Conservation (phyloP, 108 stramenopile species). For the Cafeteria roenbergensis region DNA sequence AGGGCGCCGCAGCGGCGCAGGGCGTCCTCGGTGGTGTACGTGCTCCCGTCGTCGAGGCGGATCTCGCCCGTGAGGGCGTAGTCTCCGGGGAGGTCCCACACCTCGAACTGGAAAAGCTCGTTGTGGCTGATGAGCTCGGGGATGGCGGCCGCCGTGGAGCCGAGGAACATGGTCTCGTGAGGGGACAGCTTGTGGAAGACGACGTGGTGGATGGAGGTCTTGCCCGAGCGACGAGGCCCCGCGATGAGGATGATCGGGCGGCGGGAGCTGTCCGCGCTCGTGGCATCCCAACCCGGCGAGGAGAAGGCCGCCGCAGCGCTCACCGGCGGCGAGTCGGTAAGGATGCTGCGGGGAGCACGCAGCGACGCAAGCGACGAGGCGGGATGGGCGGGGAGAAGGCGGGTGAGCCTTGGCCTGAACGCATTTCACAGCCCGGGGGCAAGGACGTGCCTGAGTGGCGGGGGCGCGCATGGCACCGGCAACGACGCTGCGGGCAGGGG, state of each 20-base stretch:
- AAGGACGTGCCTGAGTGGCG: too few relatives aligned
- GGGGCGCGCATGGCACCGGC: too few relatives aligned
- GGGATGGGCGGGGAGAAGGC: too few relatives aligned
- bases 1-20: constrained; percentile 30
- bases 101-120: constrained; percentile 77
- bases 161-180: constrained; percentile 94
- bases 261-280: too few relatives aligned
- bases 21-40: constrained; percentile 3
- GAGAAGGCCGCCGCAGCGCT: too few relatives aligned
- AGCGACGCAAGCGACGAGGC: too few relatives aligned
- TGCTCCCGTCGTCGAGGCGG: not conserved
- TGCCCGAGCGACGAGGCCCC: constrained; percentile 78
- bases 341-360: too few relatives aligned
- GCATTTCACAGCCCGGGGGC: too few relatives aligned
- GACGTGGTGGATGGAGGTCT: constrained; percentile 80
- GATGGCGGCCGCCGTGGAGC: constrained; percentile 46
- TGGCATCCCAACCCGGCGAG: too few relatives aligned
- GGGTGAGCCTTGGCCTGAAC: too few relatives aligned
- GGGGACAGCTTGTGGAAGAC: constrained; percentile 99
- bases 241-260: constrained; percentile 79
- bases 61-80: constrained; percentile 14
- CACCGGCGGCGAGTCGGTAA: too few relatives aligned
- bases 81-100: constrained; percentile 96
- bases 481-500: too few relatives aligned
- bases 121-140: constrained; percentile 80